phyloP scores from a whole-genome alignment of 768 basidiomycete genomes.

The Termitomyces sp. region DNA sequence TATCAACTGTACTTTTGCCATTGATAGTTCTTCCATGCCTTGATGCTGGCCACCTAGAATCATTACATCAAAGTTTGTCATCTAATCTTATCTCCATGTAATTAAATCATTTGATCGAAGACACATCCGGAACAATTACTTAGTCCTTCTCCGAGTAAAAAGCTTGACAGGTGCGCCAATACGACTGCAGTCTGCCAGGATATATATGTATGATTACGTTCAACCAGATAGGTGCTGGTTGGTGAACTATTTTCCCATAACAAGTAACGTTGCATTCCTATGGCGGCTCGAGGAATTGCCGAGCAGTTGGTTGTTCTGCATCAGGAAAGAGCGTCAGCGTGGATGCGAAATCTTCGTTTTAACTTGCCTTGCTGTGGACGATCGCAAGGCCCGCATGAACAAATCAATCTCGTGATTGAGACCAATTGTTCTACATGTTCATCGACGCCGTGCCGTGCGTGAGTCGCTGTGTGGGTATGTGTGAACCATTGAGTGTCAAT shows the following conservation, averaged over 20 bases:
- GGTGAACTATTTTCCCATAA: background rate
- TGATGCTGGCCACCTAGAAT: background rate
- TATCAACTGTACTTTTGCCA: background rate
- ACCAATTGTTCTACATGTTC: too few species aligned
- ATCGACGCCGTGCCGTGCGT: background rate
- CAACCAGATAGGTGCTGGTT: too few species aligned
- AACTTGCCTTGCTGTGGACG: background rate
- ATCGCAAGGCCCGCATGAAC: background rate
- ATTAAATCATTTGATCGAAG: background rate
- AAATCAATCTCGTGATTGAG: background rate
- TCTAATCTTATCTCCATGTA: slow-evolving; percentile 9
- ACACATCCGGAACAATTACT: background rate
- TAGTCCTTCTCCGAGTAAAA: background rate
- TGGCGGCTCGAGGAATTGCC: background rate
- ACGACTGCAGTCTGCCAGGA: background rate
- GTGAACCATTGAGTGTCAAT: background rate
- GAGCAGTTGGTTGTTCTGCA: background rate
- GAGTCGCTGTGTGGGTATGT: background rate
- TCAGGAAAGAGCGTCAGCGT: background rate
- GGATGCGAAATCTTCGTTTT: background rate
- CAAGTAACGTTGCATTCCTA: background rate
- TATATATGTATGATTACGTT: background rate
- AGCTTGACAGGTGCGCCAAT: background rate
- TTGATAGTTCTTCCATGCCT: background rate
- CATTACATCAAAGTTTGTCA: background rate